phyloP scores from a whole-genome alignment of 2,329 filamentous ascomycete species.

The Neonectria magnoliae region DNA sequence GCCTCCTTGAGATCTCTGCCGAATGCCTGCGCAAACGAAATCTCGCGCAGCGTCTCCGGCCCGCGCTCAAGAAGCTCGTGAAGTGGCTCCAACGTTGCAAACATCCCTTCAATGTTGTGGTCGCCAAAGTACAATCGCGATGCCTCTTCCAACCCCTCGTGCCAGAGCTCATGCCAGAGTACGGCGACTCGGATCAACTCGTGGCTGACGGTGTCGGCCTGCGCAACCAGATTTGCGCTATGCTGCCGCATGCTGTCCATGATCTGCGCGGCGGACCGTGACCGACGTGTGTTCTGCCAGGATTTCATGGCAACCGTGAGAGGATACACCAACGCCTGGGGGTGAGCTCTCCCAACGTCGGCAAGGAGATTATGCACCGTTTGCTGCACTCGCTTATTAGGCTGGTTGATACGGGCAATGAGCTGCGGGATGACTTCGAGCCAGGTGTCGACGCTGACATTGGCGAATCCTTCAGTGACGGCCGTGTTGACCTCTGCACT shows the following conservation, averaged over 20 bases:
- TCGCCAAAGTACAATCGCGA: conserved; percentile 97
- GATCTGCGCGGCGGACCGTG: conserved; percentile 88
- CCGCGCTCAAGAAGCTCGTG: conserved; percentile 92
- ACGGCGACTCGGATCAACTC: conserved; percentile 98
- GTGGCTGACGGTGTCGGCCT: conserved; percentile 93
- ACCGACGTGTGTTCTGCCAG: conserved; percentile 79
- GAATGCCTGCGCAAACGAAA: conserved; percentile 97
- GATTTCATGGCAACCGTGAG: conserved; percentile 99
- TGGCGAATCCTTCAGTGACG: conserved; percentile 89
- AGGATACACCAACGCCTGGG: conserved; percentile 95
- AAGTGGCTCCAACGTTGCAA: conserved; percentile 86
- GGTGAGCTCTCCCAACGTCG: conserved; percentile 93
- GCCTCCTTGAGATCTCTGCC: conserved; percentile 95
- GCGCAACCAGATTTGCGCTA: conserved; percentile 89
- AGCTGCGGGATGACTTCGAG: conserved; percentile 97
- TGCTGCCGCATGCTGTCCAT: conserved; percentile 99
- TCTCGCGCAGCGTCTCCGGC: conserved; percentile 91
- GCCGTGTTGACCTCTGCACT: conserved; percentile 87
- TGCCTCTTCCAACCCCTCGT: conserved; percentile 96
- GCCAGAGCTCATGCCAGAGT: conserved; percentile 98
- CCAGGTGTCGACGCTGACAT: conserved; percentile 97
- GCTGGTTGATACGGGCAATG: conserved; percentile 96
- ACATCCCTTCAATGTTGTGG: conserved; percentile 98
- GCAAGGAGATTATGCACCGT: conserved; percentile 92
- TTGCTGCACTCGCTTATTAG: conserved; percentile 85